Conservation (phyloP, 2,329 filamentous ascomycete genomes). For the Hypoxylon sp. region DNA sequence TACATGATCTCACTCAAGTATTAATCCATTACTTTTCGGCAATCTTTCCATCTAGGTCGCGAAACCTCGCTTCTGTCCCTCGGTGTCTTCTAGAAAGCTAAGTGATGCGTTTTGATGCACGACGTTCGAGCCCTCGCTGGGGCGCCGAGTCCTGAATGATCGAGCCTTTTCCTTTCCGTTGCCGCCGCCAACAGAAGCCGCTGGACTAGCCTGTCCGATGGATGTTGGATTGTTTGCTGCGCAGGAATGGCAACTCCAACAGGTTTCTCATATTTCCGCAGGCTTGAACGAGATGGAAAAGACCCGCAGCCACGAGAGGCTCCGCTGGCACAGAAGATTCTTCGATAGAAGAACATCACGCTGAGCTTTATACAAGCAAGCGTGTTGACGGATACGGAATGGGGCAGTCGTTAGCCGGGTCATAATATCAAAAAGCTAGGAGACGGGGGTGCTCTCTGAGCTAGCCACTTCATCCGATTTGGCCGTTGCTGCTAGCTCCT, state of each 20-base stretch:
- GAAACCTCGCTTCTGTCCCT: no score
- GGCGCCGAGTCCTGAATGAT: not conserved
- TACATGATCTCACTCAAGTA: no score
- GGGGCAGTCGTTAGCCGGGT: not conserved
- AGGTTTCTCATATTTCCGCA: conserved; percentile 5
- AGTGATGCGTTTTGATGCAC: not conserved
- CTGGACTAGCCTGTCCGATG: not conserved
- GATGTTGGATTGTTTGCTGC: not conserved
- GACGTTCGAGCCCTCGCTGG: not conserved
- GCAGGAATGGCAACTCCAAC: conserved; percentile 1
- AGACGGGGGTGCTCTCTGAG: not conserved
- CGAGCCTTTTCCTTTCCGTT: not conserved
- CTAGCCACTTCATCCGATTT: conserved; percentile 15
- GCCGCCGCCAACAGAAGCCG: not conserved
- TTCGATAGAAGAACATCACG: conserved; percentile 41
- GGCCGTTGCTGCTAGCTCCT: conserved; percentile 11
- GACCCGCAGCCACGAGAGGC: conserved; percentile 17
- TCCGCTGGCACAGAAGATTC: conserved; percentile 32
- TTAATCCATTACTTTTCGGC: no score
- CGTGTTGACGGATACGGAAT: conserved; percentile 19
- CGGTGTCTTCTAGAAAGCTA: no score
- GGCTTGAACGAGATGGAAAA: conserved; percentile 12
- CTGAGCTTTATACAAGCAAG: conserved; percentile 38
- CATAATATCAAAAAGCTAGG: not conserved
- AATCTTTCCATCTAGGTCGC: no score